Conservation (phyloP, 352 stramenopile species). For the Phytophthora agathidicida region DNA sequence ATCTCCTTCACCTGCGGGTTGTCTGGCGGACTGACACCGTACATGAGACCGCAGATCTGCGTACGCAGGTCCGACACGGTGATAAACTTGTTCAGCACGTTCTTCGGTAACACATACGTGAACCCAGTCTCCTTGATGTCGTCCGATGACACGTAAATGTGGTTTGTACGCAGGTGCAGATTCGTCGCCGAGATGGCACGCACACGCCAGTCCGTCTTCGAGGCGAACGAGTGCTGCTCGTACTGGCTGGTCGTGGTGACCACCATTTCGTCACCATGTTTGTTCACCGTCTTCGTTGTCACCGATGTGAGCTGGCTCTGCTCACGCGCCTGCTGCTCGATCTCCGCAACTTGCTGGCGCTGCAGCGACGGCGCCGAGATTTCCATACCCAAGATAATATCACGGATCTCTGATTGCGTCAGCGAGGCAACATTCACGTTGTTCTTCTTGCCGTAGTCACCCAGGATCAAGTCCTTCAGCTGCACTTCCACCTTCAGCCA, state of each 20-base stretch:
- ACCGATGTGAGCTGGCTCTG: slow-evolving; percentile 98
- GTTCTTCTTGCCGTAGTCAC: slow-evolving; percentile 99
- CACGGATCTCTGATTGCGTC: slow-evolving; percentile 99
- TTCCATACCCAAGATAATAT: slow-evolving; percentile 99
- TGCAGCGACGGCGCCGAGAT: slow-evolving; percentile 99
- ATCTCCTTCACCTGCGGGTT: slow-evolving; percentile 99
- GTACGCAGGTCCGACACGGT: slow-evolving; percentile 97
- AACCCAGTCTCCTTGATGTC: slow-evolving; percentile 98
- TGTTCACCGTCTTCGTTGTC: slow-evolving; percentile 99
- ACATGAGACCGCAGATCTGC: slow-evolving; percentile 98
- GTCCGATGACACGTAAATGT: slow-evolving; percentile 99
- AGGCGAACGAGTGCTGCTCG: slow-evolving; percentile 99
- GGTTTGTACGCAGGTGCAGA: slow-evolving; percentile 98
- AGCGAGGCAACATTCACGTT: slow-evolving; percentile 99
- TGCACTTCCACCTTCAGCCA: slow-evolving; percentile 99
- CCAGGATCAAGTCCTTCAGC: slow-evolving; percentile 99
- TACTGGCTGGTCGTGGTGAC: slow-evolving; percentile 99
- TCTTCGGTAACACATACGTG: slow-evolving; percentile 99
- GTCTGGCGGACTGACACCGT: slow-evolving; percentile 97
- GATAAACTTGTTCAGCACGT: slow-evolving; percentile 99
- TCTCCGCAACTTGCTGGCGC: slow-evolving; percentile 99
- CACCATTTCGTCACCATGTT: slow-evolving; percentile 99
- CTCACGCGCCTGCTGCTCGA: slow-evolving; percentile 98
- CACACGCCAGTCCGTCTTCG: slow-evolving; percentile 99
- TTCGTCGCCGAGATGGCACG: slow-evolving; percentile 99